These are phyloP conservation scores for Chaetomidium leptoderma DNA, from an alignment of 495 filamentous ascomycete species.

Conservation along the genomic window DNA sequence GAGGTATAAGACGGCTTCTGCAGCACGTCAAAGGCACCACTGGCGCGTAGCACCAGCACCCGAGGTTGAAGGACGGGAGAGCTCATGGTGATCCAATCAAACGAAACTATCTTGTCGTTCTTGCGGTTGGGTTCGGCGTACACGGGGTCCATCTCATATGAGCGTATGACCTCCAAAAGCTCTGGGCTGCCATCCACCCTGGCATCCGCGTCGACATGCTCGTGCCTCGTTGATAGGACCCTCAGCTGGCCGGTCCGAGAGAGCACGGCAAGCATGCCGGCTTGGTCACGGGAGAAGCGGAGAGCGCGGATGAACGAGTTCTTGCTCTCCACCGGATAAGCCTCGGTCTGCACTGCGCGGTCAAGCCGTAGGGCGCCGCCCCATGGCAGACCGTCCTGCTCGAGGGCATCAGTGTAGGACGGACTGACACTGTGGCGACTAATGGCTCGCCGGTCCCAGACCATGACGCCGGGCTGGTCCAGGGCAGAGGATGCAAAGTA, in stretches of 20 bases:
- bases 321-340: slow-evolving; percentile 42
- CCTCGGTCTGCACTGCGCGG: slow-evolving; percentile 54
- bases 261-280: slow-evolving; percentile 69
- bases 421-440: slow-evolving; percentile 43
- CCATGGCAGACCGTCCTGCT: slow-evolving; percentile 49
- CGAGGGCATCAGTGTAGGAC: slow-evolving; percentile 45
- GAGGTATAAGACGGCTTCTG: slow-evolving; percentile 56
- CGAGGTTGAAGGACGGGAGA: slow-evolving; percentile 58
- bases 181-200: slow-evolving; percentile 44
- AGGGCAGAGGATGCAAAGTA: slow-evolving; percentile 88
- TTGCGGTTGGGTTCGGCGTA: slow-evolving; percentile 43
- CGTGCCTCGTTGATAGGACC: slow-evolving; percentile 63
- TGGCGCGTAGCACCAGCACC: slow-evolving; percentile 62
- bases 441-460: slow-evolving; percentile 83
- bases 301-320: slow-evolving; percentile 66
- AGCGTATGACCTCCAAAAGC: slow-evolving; percentile 48
- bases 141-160: slow-evolving; percentile 50
- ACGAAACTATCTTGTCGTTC: slow-evolving; percentile 70
- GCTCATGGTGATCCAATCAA: slow-evolving; percentile 74
- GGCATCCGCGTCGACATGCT: slow-evolving; percentile 44
- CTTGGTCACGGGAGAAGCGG: slow-evolving; percentile 70
- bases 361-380: slow-evolving; percentile 63
- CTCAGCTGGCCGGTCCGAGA: slow-evolving; percentile 76
- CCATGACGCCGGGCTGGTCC: slow-evolving; percentile 63
- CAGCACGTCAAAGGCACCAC: slow-evolving; percentile 62